Percentiles rank a stretch among this genome's conserved stretches.
Conservation (phyloP, 2,329 filamentous ascomycete species). For the Torrubiellomyces zombiae region DNA sequence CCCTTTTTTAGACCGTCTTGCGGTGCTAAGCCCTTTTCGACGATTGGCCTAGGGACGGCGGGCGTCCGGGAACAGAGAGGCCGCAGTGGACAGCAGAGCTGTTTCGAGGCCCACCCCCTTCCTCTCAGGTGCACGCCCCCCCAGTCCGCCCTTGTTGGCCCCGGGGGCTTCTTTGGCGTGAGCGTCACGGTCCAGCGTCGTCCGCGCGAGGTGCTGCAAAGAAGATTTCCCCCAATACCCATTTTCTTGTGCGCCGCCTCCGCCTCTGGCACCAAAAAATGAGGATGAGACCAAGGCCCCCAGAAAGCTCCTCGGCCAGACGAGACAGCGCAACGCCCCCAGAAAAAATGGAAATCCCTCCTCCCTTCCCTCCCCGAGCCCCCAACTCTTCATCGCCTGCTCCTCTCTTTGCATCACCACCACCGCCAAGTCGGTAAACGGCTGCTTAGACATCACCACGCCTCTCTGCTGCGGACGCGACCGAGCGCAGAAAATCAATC, state of each 20-base stretch:
- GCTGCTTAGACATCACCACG: constrained; percentile 1
- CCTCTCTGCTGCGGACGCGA: too few relatives aligned
- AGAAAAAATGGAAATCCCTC: constrained; percentile 15
- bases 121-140: too few relatives aligned
- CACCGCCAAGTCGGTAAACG: constrained; percentile 8
- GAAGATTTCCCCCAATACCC: too few relatives aligned
- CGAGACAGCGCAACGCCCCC: constrained; percentile 17
- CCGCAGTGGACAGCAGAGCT: too few relatives aligned
- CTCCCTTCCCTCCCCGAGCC: constrained; percentile 10
- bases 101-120: too few relatives aligned
- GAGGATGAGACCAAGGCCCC: constrained; percentile 23
- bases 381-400: constrained; percentile 7
- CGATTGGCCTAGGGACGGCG: background rate
- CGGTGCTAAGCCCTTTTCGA: constrained; percentile 2
- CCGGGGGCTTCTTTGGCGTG: constrained; percentile 5
- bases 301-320: too few relatives aligned
- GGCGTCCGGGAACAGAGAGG: constrained; percentile 1
- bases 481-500: too few relatives aligned
- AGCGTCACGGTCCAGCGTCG: constrained; percentile 11
- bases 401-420: constrained; percentile 10
- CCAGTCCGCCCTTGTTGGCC: background rate
- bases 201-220: constrained; percentile 13
- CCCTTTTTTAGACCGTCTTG: constrained; percentile 1
- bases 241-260: constrained; percentile 21
- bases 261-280: constrained; percentile 22